These are phyloP conservation scores for Sphagnum fallax DNA, from an alignment of 228 moss, liverwort and hornwort genomes.

Conservation along the genomic window DNA sequence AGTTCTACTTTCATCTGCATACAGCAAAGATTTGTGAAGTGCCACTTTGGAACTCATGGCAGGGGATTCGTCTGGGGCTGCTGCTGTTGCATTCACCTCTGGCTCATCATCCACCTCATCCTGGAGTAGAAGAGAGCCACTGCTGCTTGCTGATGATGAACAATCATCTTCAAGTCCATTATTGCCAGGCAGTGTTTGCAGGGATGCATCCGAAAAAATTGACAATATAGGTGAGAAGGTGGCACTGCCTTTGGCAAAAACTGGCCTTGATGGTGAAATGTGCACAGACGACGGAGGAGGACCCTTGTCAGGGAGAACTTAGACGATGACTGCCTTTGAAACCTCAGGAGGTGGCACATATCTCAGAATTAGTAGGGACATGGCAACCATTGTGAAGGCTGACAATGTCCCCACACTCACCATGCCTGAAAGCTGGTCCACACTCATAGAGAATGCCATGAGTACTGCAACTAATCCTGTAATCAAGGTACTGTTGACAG, in stretches of 20 bases:
- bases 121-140: constrained; percentile 26
- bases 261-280: constrained; percentile 40
- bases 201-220: constrained; percentile 82
- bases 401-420: constrained; percentile 93
- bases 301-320: constrained; percentile 28
- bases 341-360: constrained; percentile 63
- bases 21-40: constrained; percentile 34
- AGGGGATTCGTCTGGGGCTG: constrained; percentile 13
- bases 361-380: constrained; percentile 74
- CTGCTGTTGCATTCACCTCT: background rate
- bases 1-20: constrained; percentile 11
- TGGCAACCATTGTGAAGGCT: constrained; percentile 78
- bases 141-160: constrained; percentile 47
- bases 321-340: constrained; percentile 10
- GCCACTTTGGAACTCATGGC: constrained; percentile 9
- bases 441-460: constrained; percentile 77
- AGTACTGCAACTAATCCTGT: constrained; percentile 45
- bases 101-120: constrained; percentile 26
- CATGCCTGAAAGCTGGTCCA: constrained; percentile 90
- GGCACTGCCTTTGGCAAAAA: constrained; percentile 52
- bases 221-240: constrained; percentile 84
- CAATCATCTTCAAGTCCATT: constrained; percentile 37
- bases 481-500: constrained; percentile 72
- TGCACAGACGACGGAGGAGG: constrained; percentile 34
- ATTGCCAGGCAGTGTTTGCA: constrained; percentile 51